Conservation (phyloP, 1,284 basidiomycete species). For the Thelephora terrestris region DNA sequence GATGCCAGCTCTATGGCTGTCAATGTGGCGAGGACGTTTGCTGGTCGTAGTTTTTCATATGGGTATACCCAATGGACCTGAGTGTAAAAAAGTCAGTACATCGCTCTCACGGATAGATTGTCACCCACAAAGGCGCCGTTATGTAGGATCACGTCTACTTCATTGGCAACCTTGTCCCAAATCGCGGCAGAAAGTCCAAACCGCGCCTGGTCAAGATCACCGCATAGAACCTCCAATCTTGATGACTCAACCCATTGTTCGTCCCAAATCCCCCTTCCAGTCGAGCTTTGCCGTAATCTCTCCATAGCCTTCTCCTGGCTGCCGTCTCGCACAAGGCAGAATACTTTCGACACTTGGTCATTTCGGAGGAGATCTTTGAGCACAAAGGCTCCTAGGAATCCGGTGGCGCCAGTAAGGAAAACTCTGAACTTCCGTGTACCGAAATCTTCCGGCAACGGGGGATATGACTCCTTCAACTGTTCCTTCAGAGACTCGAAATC, state of each 20-base stretch:
- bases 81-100: not conserved
- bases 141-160: constrained; percentile 84
- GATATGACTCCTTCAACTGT: constrained; percentile 53
- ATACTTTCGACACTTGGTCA: constrained; percentile 72
- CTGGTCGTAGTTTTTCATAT: constrained; percentile 84
- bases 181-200: constrained; percentile 65
- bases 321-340: constrained; percentile 82
- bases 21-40: constrained; percentile 89
- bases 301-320: constrained; percentile 54
- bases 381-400: constrained; percentile 94
- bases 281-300: constrained; percentile 70
- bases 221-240: constrained; percentile 77
- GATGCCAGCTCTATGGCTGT: constrained; percentile 77
- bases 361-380: constrained; percentile 71
- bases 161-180: constrained; percentile 64
- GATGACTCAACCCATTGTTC: constrained; percentile 72
- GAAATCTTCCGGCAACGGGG: constrained; percentile 43
- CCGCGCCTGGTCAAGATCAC: constrained; percentile 71
- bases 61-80: constrained; percentile 99
- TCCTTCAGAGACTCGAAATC: constrained; percentile 66
- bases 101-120: not conserved
- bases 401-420: constrained; percentile 95
- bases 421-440: constrained; percentile 54
- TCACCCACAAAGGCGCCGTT: constrained; percentile 86
- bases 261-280: constrained; percentile 87